Evolutionary conservation across 768 basidiomycete genomes (phyloP), one percentile per base, ranked within the genome.

Genomic region (Russula emetica): DNA sequence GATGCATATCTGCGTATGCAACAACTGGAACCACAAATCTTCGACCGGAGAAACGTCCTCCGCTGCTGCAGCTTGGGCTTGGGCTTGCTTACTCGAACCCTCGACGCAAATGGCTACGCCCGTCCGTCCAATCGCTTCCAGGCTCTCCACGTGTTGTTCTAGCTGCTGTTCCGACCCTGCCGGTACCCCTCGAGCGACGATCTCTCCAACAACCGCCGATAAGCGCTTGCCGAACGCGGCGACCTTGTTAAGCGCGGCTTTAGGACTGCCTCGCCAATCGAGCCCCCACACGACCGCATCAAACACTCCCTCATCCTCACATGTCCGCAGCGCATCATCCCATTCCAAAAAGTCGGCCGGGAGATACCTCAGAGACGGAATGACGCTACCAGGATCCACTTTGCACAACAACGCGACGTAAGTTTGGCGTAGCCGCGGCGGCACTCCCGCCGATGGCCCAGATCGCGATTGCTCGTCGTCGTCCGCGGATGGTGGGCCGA

Each of bases 1-100:
- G 38, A 83, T 82, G 56, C 85, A 82, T 58, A 97, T 87, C 71
- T 97, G 88, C 64, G 87, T 86, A 69, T 84, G 85, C 36, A 98
- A 80, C 1, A 97, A 77, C 65, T 85, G 82, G 73, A 93, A 92
- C 94, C 94, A 98, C 67, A 93, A 83, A 66, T 96, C 91, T 71
- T 97, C 94, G 18, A 86, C 71, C 44, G 44, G n/a, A 69, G 45
- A 81, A 76, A 61, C 74, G 11, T 77, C 73, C 22, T 76, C 75
- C 14, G 73, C 71, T 30, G 50, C 8, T 69, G 73, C n/a, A 7
- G 34, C 61, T 77, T 44, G 44, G 26, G 16, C 26, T 5, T 34
- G n/a, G 22, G 44, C 58, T 77, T 5, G 60, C 50, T 53, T 36
- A 57, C 55, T 55, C 45, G 90, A 91, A 58, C 83, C 84, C 59